Base-by-base conservation (phyloP, 768 basidiomycete genomes). In the Cytidiella melzeri region DNA sequence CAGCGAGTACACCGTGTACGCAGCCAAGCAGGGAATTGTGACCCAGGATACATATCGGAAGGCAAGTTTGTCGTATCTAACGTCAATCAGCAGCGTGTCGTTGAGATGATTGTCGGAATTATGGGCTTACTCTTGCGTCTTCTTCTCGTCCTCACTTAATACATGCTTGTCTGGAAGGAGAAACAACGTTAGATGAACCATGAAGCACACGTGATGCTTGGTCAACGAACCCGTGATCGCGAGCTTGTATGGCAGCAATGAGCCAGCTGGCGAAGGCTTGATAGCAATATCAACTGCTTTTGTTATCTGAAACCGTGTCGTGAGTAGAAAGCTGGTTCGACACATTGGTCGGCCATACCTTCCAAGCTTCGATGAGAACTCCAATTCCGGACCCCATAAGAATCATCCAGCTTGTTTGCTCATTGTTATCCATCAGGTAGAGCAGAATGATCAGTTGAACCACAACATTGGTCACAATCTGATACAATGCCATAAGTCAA, bases 341-440 rank as follows among this genome's bases (percentile, higher is more conserved):
- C 25, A 30, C n/a, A 38, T 23, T 1, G 20, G 10, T 44, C 18
- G 9, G 13, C 27, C 71, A 47, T 51, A 82, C 86, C 84, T 97
- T 97, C 94, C 93, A 97, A 2, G 90, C 92, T 67, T 97, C 95
- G 50, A 92, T 81, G 25, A 89, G 57, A 38, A 89, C 77, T 38
- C 90, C 87, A 64, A 82, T 77, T 9, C 88, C 90, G 48, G 87
- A 90, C 3, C 87, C 84, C 65, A 92, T 77, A 21, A 97, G 76
- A 65, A 98, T 97, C 91, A 97, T 97, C 87, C 91, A 95, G 60
- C 86, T 92, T 25, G 95, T 99, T 64, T 97, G 89, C 46, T 90
- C 84, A 57, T 89, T 91, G 65, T 93, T 94, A 70, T 96, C 94
- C 58, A 94, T 83, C 57, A 98, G 84, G 68, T 96, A 98, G 18